Percentiles rank a stretch among this genome's conserved stretches.
Conservation (phyloP, 192 early-diverging fungal genomes). For the Coemansia sp. region DNA sequence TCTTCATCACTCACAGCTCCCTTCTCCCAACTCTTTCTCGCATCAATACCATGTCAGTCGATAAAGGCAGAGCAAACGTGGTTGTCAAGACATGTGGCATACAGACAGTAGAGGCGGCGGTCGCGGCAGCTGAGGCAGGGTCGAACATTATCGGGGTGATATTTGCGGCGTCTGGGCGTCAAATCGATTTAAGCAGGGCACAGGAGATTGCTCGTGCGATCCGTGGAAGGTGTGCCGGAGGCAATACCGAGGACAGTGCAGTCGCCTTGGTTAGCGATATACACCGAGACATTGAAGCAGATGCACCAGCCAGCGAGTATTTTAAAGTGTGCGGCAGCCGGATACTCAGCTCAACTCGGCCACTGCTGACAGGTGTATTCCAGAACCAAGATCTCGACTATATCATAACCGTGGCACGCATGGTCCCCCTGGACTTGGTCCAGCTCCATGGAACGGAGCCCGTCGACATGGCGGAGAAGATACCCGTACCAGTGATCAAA, state of each 20-base stretch:
- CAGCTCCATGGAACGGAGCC: slow-evolving; percentile 90
- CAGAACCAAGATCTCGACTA: slow-evolving; percentile 76
- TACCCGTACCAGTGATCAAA: slow-evolving; percentile 83
- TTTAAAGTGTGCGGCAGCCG: background rate
- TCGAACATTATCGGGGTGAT: slow-evolving; percentile 95
- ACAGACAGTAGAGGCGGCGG: slow-evolving; percentile 74
- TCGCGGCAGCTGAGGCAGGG: slow-evolving; percentile 68
- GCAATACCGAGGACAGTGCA: background rate
- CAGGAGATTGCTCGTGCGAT: slow-evolving; percentile 72
- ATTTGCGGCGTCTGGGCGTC: slow-evolving; percentile 81
- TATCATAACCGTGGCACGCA: slow-evolving; percentile 62
- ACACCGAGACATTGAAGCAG: background rate
- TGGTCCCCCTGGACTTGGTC: slow-evolving; percentile 79
- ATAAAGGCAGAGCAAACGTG: background rate
- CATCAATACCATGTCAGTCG: background rate
- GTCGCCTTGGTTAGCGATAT: background rate
- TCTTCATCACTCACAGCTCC: too few species aligned
- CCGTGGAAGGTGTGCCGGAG: too few species aligned
- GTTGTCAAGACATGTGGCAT: slow-evolving; percentile 96
- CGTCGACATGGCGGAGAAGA: slow-evolving; percentile 58
- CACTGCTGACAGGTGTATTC: slow-evolving; percentile 93
- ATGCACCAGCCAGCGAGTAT: slow-evolving; percentile 17
- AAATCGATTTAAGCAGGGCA: slow-evolving; percentile 65
- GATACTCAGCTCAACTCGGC: slow-evolving; percentile 35
- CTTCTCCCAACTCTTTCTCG: too few species aligned